These are phyloP conservation scores for Musa schizocarpa DNA, from an alignment of 176 grass and related monocot species.

Conservation along the genomic window DNA sequence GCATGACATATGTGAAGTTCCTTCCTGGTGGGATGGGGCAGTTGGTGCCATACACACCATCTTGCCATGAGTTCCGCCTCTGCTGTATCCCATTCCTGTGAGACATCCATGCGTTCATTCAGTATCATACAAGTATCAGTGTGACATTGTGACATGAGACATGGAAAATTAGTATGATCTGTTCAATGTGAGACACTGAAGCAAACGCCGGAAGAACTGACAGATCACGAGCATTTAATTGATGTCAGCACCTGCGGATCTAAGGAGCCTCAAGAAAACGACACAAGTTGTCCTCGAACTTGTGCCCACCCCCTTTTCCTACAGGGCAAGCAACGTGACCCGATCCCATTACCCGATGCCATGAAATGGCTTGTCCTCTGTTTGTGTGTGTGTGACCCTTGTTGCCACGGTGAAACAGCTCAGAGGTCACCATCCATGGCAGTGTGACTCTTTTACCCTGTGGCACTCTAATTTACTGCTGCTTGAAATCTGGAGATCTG, in stretches of 20 bases:
- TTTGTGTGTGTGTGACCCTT: not conserved
- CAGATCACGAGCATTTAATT: too few relatives aligned
- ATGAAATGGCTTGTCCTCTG: too few relatives aligned
- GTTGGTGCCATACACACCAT: conserved; percentile 10
- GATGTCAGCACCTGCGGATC: too few relatives aligned
- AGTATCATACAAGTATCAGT: too few relatives aligned
- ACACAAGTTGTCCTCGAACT: not conserved
- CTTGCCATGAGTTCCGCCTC: conserved; percentile 13
- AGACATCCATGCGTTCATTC: too few relatives aligned
- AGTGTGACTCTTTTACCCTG: not conserved
- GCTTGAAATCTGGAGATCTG: not conserved
- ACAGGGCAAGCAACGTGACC: too few relatives aligned
- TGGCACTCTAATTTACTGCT: not conserved
- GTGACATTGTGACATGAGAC: too few relatives aligned
- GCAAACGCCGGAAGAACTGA: too few relatives aligned
- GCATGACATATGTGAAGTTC: conserved; percentile 13
- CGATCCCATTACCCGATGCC: too few relatives aligned
- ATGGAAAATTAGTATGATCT: too few relatives aligned
- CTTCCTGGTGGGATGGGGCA: not conserved
- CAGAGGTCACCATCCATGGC: not conserved
- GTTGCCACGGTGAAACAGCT: not conserved
- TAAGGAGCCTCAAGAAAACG: not conserved
- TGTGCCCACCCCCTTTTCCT: too few relatives aligned
- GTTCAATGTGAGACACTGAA: too few relatives aligned
- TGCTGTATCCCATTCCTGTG: conserved; percentile 11